Evolutionary conservation across 371 early-diverging fungal genomes (phyloP).

Genomic region (Dinochytrium kinnereticum): DNA sequence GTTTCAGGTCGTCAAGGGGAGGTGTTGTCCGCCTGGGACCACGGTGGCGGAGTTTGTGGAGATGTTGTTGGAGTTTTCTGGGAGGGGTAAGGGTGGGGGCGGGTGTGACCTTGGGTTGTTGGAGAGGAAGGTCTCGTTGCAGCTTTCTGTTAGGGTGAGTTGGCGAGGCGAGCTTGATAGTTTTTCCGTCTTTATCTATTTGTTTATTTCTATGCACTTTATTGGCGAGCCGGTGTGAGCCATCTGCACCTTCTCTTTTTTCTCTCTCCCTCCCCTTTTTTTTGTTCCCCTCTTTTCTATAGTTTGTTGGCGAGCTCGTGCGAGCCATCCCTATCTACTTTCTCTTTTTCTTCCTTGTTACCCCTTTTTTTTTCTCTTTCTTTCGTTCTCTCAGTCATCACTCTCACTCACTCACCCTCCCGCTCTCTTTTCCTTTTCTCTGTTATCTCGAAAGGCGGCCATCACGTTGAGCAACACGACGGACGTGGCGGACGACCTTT

Average conservation of each 20-base stretch:
- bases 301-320: too few relatives aligned
- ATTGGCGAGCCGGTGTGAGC: too few relatives aligned
- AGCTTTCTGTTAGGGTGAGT: slow-evolving; percentile 8
- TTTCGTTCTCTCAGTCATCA: too few relatives aligned
- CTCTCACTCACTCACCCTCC: too few relatives aligned
- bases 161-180: neutral
- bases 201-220: neutral
- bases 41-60: slow-evolving; percentile 20
- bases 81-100: neutral
- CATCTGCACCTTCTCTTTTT: neutral
- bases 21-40: slow-evolving; percentile 7
- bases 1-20: slow-evolving; percentile 4
- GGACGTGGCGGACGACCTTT: neutral
- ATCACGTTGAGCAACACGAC: neutral
- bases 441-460: neutral
- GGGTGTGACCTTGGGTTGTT: neutral
- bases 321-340: too few relatives aligned
- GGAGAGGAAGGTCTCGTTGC: slow-evolving; percentile 1
- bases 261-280: neutral
- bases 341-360: too few relatives aligned
- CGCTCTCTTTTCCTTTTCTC: neutral
- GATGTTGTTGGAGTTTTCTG: slow-evolving; percentile 13
- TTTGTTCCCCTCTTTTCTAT: too few relatives aligned
- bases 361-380: too few relatives aligned
- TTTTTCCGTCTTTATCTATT: neutral